A percentile compares a stretch with the other conserved stretches of the same genome.
These are phyloP conservation scores for Uromyces viciae-fabae DNA, from an alignment of 1,284 basidiomycete genomes.

Conservation along the genomic window DNA sequence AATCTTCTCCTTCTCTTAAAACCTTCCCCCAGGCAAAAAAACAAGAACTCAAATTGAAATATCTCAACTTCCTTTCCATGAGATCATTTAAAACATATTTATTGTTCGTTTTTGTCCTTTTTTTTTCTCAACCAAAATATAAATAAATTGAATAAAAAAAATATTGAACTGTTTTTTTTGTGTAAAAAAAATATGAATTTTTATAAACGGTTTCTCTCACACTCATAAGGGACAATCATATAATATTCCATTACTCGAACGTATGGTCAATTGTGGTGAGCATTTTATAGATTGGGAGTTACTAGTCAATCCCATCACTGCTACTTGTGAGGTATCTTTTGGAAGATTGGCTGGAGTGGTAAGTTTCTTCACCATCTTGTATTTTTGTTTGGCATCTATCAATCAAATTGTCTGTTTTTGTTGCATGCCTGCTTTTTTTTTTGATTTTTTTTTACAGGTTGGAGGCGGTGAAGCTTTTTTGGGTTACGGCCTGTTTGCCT, in stretches of 20 bases:
- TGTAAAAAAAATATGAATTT: too few relatives aligned
- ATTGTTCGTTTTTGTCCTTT: too few relatives aligned
- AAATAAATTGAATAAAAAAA: too few relatives aligned
- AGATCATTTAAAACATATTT: too few relatives aligned
- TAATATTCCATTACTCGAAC: conserved; percentile 73
- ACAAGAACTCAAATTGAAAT: too few relatives aligned
- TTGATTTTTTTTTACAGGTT: conserved; percentile 59
- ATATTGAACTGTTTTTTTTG: too few relatives aligned
- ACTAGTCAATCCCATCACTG: conserved; percentile 61
- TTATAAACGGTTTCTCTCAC: conserved; percentile 82
- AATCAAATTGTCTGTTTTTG: neutral
- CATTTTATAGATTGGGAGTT: conserved; percentile 77
- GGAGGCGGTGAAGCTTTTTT: conserved; percentile 76
- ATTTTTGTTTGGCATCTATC: neutral
- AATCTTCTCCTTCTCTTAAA: too few relatives aligned
- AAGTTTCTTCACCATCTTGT: conserved; percentile 56
- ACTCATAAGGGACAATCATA: conserved; percentile 77
- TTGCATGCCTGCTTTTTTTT: neutral
- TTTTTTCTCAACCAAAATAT: too few relatives aligned
- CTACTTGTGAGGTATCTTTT: conserved; percentile 61
- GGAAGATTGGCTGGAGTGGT: conserved; percentile 72
- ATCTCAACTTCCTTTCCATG: too few relatives aligned
- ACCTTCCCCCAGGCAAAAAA: too few relatives aligned
- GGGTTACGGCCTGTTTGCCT: conserved; percentile 70
- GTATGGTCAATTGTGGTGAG: conserved; percentile 57